Evolutionary conservation across 768 basidiomycete genomes (phyloP).

Genomic region (Collybiopsis confluens): DNA sequence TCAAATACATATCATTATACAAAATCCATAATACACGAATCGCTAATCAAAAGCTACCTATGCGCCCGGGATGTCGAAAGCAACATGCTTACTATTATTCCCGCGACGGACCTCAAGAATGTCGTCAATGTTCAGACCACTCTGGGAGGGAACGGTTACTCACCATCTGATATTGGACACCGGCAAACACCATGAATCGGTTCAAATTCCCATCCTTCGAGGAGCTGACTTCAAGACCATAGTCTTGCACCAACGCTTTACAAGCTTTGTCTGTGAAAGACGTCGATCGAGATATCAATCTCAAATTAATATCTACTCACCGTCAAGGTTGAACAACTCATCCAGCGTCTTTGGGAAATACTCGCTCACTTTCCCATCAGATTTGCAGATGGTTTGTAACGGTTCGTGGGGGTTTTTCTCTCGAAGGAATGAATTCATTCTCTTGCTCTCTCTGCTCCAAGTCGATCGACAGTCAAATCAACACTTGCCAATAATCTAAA

Average conservation of each 20-base stretch:
- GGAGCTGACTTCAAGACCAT: conserved; percentile 29
- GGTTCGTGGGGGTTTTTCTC: conserved; percentile 33
- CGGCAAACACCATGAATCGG: conserved; percentile 51
- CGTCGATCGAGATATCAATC: too few relatives aligned
- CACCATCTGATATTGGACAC: conserved; percentile 56
- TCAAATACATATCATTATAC: too few relatives aligned
- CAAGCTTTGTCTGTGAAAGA: conserved; percentile 27
- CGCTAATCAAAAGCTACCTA: too few relatives aligned
- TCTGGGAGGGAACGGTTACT: background rate
- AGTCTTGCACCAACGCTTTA: conserved; percentile 33
- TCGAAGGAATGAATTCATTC: conserved; percentile 46
- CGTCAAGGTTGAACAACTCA: conserved; percentile 47
- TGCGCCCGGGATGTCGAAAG: background rate
- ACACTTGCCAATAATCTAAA: background rate
- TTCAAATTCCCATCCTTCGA: conserved; percentile 49
- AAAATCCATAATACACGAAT: too few relatives aligned
- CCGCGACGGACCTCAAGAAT: background rate
- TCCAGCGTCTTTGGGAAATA: conserved; percentile 49
- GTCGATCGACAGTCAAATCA: background rate
- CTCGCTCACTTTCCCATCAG: conserved; percentile 41
- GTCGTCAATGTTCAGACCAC: background rate
- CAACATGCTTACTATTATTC: background rate
- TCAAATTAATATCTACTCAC: conserved; percentile 29
- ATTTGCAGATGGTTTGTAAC: conserved; percentile 45
- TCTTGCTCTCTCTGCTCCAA: conserved; percentile 48